phyloP scores from a whole-genome alignment of 2,329 filamentous ascomycete species.

The Penicillium sp. region DNA sequence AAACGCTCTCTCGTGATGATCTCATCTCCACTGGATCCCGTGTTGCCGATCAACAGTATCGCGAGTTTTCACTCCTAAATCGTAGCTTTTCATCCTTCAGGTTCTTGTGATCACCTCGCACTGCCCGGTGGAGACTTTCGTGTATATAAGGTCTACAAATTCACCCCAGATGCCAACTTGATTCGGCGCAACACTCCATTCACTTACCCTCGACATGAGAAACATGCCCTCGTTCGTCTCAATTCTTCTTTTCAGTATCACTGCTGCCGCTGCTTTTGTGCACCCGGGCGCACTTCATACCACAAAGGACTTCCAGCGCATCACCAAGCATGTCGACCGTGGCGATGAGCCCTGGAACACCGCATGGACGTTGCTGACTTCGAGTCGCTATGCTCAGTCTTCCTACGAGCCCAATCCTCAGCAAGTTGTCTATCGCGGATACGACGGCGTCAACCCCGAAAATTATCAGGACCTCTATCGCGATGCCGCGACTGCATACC shows the following conservation, averaged over 20 bases:
- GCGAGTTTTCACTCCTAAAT: neutral
- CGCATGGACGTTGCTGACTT: slow-evolving; percentile 37
- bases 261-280: slow-evolving; percentile 18
- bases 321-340: slow-evolving; percentile 39
- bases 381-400: slow-evolving; percentile 30
- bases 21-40: neutral
- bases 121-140: neutral
- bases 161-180: neutral
- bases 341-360: slow-evolving; percentile 39
- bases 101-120: neutral
- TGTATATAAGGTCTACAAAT: neutral
- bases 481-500: slow-evolving; percentile 43
- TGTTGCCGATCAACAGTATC: neutral
- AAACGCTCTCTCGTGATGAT: neutral
- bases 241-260: neutral
- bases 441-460: slow-evolving; percentile 26
- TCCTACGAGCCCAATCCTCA: slow-evolving; percentile 32
- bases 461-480: slow-evolving; percentile 39
- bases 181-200: neutral
- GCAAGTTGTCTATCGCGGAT: slow-evolving; percentile 40
- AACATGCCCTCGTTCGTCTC: neutral
- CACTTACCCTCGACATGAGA: too few relatives aligned
- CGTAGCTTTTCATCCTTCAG: neutral
- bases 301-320: slow-evolving; percentile 41
- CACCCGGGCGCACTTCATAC: slow-evolving; percentile 43